Conservation (phyloP, 768 basidiomycete species). For the Psilocybe cyanescens region DNA sequence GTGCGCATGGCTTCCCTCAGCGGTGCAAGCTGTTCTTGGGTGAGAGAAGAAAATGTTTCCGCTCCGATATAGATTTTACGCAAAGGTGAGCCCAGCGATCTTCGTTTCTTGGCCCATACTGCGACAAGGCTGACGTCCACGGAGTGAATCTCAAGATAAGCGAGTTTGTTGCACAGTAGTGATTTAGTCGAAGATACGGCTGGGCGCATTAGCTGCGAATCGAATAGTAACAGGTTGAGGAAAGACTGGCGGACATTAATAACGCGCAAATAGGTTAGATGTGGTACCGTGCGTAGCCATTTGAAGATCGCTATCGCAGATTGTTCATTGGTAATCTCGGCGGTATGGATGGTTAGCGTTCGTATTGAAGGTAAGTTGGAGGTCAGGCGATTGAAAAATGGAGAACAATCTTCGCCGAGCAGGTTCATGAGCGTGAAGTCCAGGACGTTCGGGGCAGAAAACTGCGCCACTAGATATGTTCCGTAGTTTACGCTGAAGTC, state of each 20-base stretch:
- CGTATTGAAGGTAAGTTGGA: slow-evolving; percentile 54
- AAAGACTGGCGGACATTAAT: slow-evolving; percentile 45
- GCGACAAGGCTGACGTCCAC: slow-evolving; percentile 34
- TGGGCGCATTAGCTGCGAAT: slow-evolving; percentile 29
- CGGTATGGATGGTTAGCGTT: slow-evolving; percentile 54
- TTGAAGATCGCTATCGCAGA: slow-evolving; percentile 37
- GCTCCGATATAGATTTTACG: slow-evolving; percentile 50
- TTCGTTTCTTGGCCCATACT: slow-evolving; percentile 40
- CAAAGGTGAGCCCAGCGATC: slow-evolving; percentile 45
- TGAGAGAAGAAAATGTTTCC: slow-evolving; percentile 26
- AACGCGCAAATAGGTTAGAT: slow-evolving; percentile 52
- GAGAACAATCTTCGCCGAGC: slow-evolving; percentile 51
- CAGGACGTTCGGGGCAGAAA: slow-evolving; percentile 60
- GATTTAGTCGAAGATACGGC: slow-evolving; percentile 5
- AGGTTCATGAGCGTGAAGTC: slow-evolving; percentile 64
- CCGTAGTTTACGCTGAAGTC: slow-evolving; percentile 56
- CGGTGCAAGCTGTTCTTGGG: slow-evolving; percentile 19
- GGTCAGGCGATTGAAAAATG: slow-evolving; percentile 49
- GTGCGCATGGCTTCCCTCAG: not conserved
- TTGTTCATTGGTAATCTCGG: slow-evolving; percentile 35
- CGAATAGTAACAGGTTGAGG: slow-evolving; percentile 51
- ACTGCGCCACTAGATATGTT: slow-evolving; percentile 46
- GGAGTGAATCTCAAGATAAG: slow-evolving; percentile 49
- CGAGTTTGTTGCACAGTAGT: slow-evolving; percentile 47
- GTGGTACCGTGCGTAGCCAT: slow-evolving; percentile 64